Base-by-base conservation (phyloP, 805 yeast genomes). In the Crinitomyces ghanaensis region DNA sequence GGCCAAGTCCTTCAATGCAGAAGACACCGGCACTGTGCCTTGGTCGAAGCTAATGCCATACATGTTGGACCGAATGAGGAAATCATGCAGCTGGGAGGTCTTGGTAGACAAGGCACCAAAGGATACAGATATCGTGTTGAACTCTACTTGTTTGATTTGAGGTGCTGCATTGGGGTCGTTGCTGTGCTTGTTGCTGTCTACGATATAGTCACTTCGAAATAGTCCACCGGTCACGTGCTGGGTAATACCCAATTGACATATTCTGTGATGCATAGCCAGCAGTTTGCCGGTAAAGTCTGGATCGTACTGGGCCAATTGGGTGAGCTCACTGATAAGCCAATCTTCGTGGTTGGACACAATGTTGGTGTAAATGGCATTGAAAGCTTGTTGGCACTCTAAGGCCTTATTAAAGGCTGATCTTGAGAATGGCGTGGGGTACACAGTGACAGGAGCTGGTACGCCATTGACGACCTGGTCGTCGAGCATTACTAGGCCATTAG, bases 71-170 rank as follows among this genome's bases (percentile, higher is more conserved):
- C 63, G 63, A 4, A 59, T 49, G 14, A 60, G 44, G 42, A 69
- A 82, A 14, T 65, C 55, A 56, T 91, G 98, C 36, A 83, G 60
- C 43, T 71, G 63, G 14, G 91, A 80, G 17, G 83, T 88, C 51
- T 77, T 80, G 9, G 84, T 54, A 2, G 94, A 77, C 36, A 91
- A 63, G 0, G 93, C 97, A 14, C 93, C 95, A 61, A 91, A 91
- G 1, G 96, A 86, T 3, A 88, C 95, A 48, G 95, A 80, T 3
- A 91, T 83, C 1, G 98, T 86, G 57, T 91, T 91, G 62, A 88
- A 88, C 55, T 91, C 99, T 33, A 91, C 91, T 56, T 91, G 98
- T 51, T 88, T 86, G 48, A 88, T 78, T 26, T 66, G 64, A 30
- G 44, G 37, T 55, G 50, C 50, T 18, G 36, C 45, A 21, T 46